Evolutionary conservation across 495 filamentous ascomycete genomes (phyloP).

Genomic region (Aspergillus cavernicola): DNA sequence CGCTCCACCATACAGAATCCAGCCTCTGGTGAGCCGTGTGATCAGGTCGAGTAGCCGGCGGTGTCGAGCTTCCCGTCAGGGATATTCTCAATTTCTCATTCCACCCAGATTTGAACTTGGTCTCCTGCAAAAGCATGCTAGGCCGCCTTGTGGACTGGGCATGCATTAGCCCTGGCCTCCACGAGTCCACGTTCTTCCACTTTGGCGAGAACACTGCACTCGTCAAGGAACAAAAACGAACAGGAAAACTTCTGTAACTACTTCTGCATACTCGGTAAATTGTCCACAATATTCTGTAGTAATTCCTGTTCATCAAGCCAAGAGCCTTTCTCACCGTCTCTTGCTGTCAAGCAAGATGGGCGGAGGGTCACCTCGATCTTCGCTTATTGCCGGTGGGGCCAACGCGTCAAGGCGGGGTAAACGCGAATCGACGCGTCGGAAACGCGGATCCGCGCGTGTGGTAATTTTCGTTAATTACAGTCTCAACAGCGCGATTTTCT

Average conservation of each 20-base stretch:
- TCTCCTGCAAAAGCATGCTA: conserved; percentile 19
- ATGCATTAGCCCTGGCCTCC: conserved; percentile 21
- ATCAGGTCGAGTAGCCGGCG: conserved; percentile 13
- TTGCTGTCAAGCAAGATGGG: too few species aligned
- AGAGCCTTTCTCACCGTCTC: too few species aligned
- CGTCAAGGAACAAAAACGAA: too few species aligned
- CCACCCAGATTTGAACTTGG: conserved; percentile 6
- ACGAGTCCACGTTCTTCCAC: conserved; percentile 4
- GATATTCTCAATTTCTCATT: neutral
- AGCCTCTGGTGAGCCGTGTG: conserved; percentile 6
- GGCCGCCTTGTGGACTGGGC: conserved; percentile 17
- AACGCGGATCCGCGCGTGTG: conserved; percentile 23
- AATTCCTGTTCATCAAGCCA: too few species aligned
- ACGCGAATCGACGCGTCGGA: conserved; percentile 19
- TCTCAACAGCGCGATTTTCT: neutral
- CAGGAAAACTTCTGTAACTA: too few species aligned
- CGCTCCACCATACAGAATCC: neutral
- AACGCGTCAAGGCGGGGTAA: conserved; percentile 21
- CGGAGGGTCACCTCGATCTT: too few species aligned
- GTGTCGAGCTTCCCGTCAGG: neutral
- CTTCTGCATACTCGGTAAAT: too few species aligned
- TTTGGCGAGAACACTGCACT: neutral
- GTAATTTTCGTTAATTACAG: conserved; percentile 15
- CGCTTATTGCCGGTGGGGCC: conserved; percentile 9
- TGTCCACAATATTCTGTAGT: too few species aligned